Evolutionary conservation across 768 basidiomycete genomes (phyloP).

Genomic region (Lactarius evosmus): DNA sequence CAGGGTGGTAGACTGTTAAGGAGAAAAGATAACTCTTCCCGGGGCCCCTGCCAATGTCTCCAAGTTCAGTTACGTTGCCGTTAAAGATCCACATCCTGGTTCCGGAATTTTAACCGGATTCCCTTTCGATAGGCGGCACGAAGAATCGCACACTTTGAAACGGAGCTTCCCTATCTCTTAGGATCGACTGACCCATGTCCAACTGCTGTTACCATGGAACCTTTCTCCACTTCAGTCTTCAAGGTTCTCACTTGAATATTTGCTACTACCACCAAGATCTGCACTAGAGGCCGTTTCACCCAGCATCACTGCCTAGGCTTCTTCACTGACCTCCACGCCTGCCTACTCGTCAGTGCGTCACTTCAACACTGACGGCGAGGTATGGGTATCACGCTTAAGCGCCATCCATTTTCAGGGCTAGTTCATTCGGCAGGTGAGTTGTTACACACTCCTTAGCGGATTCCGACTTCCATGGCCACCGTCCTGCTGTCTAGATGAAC

Average conservation of each 20-base stretch:
- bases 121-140: too few relatives aligned
- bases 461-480: constrained; percentile 86
- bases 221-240: too few relatives aligned
- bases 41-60: constrained; percentile 61
- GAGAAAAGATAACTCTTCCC: constrained; percentile 80
- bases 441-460: constrained; percentile 85
- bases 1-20: constrained; percentile 69
- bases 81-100: too few relatives aligned
- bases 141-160: too few relatives aligned
- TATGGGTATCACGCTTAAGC: constrained; percentile 85
- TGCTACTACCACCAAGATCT: too few relatives aligned
- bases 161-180: too few relatives aligned
- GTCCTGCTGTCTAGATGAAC: constrained; percentile 87
- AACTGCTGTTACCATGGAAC: too few relatives aligned
- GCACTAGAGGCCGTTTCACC: too few relatives aligned
- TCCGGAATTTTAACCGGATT: too few relatives aligned
- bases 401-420: constrained; percentile 91
- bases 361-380: constrained; percentile 72
- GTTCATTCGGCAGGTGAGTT: constrained; percentile 89
- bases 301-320: constrained; percentile 74
- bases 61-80: constrained; percentile 65
- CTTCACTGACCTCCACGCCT: constrained; percentile 75
- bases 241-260: too few relatives aligned
- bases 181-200: too few relatives aligned
- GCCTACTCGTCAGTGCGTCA: constrained; percentile 74